Evolutionary conservation across 192 early-diverging fungal species (phyloP).

Genomic region (Coemansia brasiliensis): DNA sequence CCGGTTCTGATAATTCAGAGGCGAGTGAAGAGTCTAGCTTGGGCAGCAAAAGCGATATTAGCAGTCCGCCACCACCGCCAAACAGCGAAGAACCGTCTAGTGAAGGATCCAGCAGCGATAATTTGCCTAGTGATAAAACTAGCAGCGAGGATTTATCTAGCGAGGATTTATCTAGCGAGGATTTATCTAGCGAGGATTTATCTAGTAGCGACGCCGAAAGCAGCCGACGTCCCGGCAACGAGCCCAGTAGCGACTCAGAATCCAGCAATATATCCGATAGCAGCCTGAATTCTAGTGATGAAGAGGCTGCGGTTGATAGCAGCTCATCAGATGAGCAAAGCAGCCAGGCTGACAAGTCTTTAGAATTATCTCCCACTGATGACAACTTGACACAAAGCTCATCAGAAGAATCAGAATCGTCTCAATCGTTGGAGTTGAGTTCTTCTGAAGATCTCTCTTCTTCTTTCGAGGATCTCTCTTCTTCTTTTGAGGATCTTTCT

Average conservation of each 20-base stretch:
- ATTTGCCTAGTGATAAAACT: not conserved
- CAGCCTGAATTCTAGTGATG: not conserved
- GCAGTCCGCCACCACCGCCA: no score
- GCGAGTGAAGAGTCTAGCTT: no score
- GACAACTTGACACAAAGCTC: no score
- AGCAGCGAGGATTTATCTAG: not conserved
- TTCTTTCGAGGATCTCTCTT: conserved; percentile 1
- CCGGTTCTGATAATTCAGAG: not conserved
- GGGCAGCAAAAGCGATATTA: no score
- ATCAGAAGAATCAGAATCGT: not conserved
- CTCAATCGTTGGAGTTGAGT: not conserved
- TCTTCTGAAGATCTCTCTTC: conserved; percentile 7
- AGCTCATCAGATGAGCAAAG: conserved; percentile 1
- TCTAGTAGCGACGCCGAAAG: no score
- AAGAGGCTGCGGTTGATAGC: not conserved
- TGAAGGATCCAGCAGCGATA: not conserved
- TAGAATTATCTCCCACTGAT: not conserved
- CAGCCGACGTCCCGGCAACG: no score
- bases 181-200: no score
- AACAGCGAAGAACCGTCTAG: no score
- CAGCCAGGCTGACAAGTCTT: conserved; percentile 1
- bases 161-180: no score
- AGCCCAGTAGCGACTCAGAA: not conserved
- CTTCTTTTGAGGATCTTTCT: not conserved
- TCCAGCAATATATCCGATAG: not conserved